These are phyloP conservation scores for Raphidocelis subcapitata DNA, from an alignment of 139 green algal species.

Conservation along the genomic window DNA sequence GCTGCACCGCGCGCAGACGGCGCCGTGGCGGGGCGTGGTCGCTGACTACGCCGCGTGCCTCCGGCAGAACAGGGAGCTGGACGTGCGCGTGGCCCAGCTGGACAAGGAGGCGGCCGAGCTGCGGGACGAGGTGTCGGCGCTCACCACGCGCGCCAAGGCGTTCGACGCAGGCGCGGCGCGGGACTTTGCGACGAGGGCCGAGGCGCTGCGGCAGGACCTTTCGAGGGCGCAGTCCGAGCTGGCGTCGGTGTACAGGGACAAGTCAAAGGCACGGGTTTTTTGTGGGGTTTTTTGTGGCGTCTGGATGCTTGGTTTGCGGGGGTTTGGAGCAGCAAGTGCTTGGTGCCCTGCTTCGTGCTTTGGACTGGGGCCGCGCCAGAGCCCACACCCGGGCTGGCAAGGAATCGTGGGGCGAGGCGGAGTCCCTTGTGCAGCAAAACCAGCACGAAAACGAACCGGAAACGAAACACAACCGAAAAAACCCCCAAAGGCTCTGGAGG, in stretches of 20 bases:
- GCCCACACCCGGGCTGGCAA: too few relatives aligned
- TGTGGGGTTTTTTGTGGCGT: too few relatives aligned
- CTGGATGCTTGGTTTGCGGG: too few relatives aligned
- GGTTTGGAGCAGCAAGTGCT: too few relatives aligned
- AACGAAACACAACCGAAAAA: too few relatives aligned
- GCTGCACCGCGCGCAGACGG: conserved; percentile 23
- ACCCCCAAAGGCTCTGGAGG: too few relatives aligned
- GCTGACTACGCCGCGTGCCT: conserved; percentile 45
- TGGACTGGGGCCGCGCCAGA: too few relatives aligned
- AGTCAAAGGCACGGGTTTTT: conserved; percentile 26
- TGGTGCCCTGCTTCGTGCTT: too few relatives aligned
- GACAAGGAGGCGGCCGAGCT: conserved; percentile 78
- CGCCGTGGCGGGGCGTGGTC: conserved; percentile 44
- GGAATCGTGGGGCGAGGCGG: too few relatives aligned
- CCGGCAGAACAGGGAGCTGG: conserved; percentile 43
- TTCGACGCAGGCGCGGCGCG: conserved; percentile 23
- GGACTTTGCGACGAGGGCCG: conserved; percentile 31
- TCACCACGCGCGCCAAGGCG: conserved; percentile 8
- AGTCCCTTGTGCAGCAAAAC: too few relatives aligned
- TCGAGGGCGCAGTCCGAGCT: conserved; percentile 15
- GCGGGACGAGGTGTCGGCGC: conserved; percentile 52
- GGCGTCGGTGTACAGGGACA: conserved; percentile 17
- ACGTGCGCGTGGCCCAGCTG: conserved; percentile 62
- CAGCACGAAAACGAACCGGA: too few relatives aligned
- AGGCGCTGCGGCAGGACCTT: conserved; percentile 7